phyloP scores from a whole-genome alignment of 176 grass and related monocot genomes.

The Eragrostis curvula region DNA sequence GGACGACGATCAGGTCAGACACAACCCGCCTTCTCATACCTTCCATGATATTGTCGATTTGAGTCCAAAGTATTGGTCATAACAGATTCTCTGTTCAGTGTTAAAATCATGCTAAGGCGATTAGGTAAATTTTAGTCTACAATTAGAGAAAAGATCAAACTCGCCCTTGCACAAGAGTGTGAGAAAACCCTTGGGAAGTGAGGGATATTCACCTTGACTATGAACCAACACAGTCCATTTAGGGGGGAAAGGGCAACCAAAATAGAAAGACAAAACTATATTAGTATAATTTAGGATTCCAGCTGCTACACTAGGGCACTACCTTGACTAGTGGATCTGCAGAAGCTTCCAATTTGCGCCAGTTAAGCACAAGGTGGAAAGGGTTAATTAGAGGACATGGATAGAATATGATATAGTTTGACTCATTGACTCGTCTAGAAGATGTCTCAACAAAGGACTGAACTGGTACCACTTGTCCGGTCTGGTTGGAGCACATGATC shows the following conservation, averaged over 20 bases:
- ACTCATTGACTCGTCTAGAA: not conserved
- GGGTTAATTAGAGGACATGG: not conserved
- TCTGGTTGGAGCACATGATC: not conserved
- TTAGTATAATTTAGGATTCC: not conserved
- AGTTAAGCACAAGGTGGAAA: not conserved
- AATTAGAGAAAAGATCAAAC: not conserved
- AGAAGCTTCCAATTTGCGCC: slow-evolving; percentile 29
- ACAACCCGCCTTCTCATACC: not conserved
- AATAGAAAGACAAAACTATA: not conserved
- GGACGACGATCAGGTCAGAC: not conserved
- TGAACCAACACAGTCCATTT: not conserved
- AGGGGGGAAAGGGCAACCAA: not conserved
- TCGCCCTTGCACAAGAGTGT: not conserved
- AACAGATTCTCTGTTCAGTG: not conserved
- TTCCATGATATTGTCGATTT: not conserved
- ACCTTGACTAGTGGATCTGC: not conserved
- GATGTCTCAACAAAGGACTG: not conserved
- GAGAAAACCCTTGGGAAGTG: not conserved
- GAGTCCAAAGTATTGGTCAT: too few species aligned
- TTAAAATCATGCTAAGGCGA: not conserved
- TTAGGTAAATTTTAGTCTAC: not conserved
- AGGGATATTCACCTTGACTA: not conserved
- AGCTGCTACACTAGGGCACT: not conserved
- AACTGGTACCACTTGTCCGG: slow-evolving; percentile 7
- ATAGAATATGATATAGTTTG: not conserved